phyloP scores from a whole-genome alignment of 2,329 filamentous ascomycete genomes.

The Neurospora crassa region DNA sequence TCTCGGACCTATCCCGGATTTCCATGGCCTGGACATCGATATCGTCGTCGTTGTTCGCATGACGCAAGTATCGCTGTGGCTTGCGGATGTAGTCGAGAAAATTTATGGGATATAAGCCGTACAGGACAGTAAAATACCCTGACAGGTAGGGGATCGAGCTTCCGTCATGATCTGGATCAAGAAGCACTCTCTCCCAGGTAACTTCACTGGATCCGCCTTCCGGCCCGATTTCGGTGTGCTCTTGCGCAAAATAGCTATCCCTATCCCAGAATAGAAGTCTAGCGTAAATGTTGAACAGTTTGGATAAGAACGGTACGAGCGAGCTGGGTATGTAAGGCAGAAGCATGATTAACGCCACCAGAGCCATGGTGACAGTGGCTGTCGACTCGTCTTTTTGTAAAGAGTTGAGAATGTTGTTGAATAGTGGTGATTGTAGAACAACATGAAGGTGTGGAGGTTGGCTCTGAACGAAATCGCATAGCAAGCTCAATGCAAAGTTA shows the following conservation, averaged over 20 bases:
- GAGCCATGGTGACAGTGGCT: conserved; percentile 62
- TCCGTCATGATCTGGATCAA: conserved; percentile 52
- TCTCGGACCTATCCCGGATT: conserved; percentile 66
- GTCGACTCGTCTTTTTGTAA: conserved; percentile 71
- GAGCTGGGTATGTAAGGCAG: conserved; percentile 71
- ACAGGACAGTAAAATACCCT: conserved; percentile 73
- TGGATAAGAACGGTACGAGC: conserved; percentile 57
- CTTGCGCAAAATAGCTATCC: conserved; percentile 33
- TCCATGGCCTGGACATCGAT: conserved; percentile 71
- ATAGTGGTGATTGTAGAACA: conserved; percentile 61
- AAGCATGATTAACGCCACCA: conserved; percentile 72
- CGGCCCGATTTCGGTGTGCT: conserved; percentile 29
- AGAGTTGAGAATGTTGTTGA: conserved; percentile 62
- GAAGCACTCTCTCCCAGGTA: conserved; percentile 56
- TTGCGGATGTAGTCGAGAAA: conserved; percentile 82
- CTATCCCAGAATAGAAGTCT: conserved; percentile 71
- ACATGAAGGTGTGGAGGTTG: conserved; percentile 73
- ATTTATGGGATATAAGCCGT: conserved; percentile 76
- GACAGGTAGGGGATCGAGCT: conserved; percentile 56
- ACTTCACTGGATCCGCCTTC: conserved; percentile 21
- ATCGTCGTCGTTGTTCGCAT: conserved; percentile 62
- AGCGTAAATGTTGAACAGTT: conserved; percentile 73
- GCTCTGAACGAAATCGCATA: conserved; percentile 63
- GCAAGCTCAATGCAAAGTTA: conserved; percentile 52
- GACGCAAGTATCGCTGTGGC: conserved; percentile 67